Evolutionary conservation across 2,329 filamentous ascomycete species (phyloP).

Genomic region (Cercospora sp.): DNA sequence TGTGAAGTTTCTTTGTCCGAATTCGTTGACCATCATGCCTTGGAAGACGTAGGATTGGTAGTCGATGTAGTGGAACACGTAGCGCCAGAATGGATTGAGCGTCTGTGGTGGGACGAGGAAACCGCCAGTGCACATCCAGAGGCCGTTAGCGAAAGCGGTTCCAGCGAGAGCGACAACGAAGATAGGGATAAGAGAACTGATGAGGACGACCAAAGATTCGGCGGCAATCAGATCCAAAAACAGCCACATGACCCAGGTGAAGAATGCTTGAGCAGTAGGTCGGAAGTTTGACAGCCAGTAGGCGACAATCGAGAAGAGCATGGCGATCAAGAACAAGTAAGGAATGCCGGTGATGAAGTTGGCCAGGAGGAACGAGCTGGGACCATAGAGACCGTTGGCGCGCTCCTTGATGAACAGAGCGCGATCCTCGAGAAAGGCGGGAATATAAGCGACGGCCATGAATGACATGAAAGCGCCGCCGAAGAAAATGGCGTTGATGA

Average conservation of each 20-base stretch:
- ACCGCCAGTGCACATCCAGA: slow-evolving; percentile 83
- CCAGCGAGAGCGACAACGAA: slow-evolving; percentile 77
- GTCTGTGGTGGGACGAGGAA: slow-evolving; percentile 72
- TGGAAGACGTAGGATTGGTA: slow-evolving; percentile 83
- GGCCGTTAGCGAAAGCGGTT: slow-evolving; percentile 78
- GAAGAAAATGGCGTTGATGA: slow-evolving; percentile 73
- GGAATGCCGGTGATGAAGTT: slow-evolving; percentile 81
- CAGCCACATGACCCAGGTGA: slow-evolving; percentile 77
- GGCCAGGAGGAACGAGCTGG: slow-evolving; percentile 67
- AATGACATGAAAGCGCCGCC: slow-evolving; percentile 52
- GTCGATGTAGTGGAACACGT: slow-evolving; percentile 83
- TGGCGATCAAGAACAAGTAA: slow-evolving; percentile 72
- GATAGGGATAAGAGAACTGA: slow-evolving; percentile 69
- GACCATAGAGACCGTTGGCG: slow-evolving; percentile 75
- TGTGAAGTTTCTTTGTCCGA: slow-evolving; percentile 61
- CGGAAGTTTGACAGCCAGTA: slow-evolving; percentile 81
- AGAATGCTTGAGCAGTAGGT: slow-evolving; percentile 65
- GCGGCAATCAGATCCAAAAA: slow-evolving; percentile 81
- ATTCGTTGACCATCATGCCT: slow-evolving; percentile 90
- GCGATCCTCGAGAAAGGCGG: slow-evolving; percentile 76
- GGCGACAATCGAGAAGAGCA: slow-evolving; percentile 71
- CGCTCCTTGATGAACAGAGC: slow-evolving; percentile 71
- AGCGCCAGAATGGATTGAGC: slow-evolving; percentile 79
- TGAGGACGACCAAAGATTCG: slow-evolving; percentile 75
- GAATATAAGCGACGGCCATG: slow-evolving; percentile 72